A percentile compares a stretch with the other conserved stretches of the same genome.
Evolutionary conservation across 192 early-diverging fungal genomes (phyloP).

Genomic region (Oehlia diaphana): DNA sequence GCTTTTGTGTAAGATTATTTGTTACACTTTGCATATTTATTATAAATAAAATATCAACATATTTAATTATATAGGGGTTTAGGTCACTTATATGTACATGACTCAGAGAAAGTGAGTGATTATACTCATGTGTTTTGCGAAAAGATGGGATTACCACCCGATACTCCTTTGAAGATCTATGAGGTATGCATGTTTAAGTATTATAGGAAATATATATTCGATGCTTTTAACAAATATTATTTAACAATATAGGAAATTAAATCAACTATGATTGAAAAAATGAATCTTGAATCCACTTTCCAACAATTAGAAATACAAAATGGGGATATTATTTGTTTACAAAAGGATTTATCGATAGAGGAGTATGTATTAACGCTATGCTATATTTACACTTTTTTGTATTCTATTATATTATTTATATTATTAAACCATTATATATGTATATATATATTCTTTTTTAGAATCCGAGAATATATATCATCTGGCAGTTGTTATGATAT

Average conservation of each 20-base stretch:
- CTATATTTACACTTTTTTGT: no score
- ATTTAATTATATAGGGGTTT: slow-evolving; percentile 44
- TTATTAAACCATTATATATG: no score
- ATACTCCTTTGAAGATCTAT: slow-evolving; percentile 62
- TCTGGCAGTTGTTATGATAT: slow-evolving; percentile 49
- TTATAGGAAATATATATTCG: background rate
- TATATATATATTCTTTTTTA: background rate
- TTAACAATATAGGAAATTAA: slow-evolving; percentile 76
- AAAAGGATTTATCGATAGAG: slow-evolving; percentile 53
- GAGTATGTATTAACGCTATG: slow-evolving; percentile 36
- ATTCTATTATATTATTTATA: no score
- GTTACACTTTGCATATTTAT: background rate
- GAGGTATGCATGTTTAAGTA: slow-evolving; percentile 45
- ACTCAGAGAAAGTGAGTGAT: slow-evolving; percentile 56
- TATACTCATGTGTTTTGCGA: slow-evolving; percentile 57
- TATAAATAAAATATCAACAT: no score
- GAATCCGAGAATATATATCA: slow-evolving; percentile 38
- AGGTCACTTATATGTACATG: slow-evolving; percentile 53
- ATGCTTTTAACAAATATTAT: background rate
- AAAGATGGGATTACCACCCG: slow-evolving; percentile 56
- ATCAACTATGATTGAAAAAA: slow-evolving; percentile 84
- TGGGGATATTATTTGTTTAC: slow-evolving; percentile 92
- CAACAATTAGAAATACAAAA: slow-evolving; percentile 78
- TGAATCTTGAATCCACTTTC: slow-evolving; percentile 69
- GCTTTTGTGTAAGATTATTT: slow-evolving; percentile 57